phyloP scores from a whole-genome alignment of 2,329 filamentous ascomycete species.

The Colletotrichum agaves region DNA sequence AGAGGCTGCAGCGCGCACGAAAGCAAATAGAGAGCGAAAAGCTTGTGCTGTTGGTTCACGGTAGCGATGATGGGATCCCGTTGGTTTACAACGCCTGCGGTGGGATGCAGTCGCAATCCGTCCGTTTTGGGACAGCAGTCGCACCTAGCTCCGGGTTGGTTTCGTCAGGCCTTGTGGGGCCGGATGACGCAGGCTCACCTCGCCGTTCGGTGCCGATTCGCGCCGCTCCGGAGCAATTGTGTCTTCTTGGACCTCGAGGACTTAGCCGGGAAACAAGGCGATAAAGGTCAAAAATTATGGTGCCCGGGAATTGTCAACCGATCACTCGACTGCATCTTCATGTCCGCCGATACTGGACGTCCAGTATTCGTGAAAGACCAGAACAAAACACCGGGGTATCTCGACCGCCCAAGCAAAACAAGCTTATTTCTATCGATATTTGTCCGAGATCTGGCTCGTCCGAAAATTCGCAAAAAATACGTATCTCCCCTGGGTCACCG shows the following conservation, averaged over 20 bases:
- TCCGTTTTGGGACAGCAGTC: background rate
- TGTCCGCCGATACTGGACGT: too few species aligned
- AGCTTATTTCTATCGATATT: conserved; percentile 11
- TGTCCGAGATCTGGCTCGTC: background rate
- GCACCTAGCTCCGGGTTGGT: background rate
- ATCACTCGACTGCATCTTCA: too few species aligned
- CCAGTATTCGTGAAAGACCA: too few species aligned
- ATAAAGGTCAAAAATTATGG: too few species aligned
- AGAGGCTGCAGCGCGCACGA: background rate
- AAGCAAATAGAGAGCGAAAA: background rate
- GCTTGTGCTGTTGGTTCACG: background rate
- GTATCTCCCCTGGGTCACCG: background rate
- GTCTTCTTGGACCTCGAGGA: too few species aligned
- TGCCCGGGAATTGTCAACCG: too few species aligned
- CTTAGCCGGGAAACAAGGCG: background rate
- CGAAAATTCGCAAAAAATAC: conserved; percentile 4
- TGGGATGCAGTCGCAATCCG: background rate
- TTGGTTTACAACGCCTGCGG: background rate
- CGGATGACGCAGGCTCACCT: conserved; percentile 11
- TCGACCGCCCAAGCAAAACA: conserved; percentile 14
- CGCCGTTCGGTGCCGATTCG: conserved; percentile 18
- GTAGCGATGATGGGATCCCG: background rate
- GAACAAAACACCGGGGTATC: too few species aligned
- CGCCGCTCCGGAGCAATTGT: background rate
- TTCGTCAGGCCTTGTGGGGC: conserved; percentile 14